These are phyloP conservation scores for Globisporangium orthogonon DNA, from an alignment of 352 stramenopile species.

Conservation along the genomic window DNA sequence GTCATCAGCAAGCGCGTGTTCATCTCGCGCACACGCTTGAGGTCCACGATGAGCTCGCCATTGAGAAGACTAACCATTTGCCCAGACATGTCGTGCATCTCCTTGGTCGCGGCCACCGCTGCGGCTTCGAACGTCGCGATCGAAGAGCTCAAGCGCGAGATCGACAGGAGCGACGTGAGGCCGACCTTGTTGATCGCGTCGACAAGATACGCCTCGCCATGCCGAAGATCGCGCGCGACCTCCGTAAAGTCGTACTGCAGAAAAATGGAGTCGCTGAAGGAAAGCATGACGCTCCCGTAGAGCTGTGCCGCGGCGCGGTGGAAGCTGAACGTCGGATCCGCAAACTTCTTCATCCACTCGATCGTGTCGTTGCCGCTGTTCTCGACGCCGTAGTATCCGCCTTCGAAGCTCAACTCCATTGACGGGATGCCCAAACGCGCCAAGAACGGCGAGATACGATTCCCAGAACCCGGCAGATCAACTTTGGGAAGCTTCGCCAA, in stretches of 20 bases:
- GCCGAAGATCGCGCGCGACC: constrained; percentile 59
- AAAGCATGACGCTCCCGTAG: constrained; percentile 72
- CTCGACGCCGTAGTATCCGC: constrained; percentile 58
- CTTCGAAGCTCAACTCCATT: constrained; percentile 67
- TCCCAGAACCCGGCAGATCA: constrained; percentile 34
- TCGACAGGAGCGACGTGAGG: constrained; percentile 23
- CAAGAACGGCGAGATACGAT: constrained; percentile 67
- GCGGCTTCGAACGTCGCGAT: constrained; percentile 59
- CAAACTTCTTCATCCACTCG: constrained; percentile 76
- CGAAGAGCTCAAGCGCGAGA: constrained; percentile 47
- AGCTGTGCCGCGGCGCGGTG: constrained; percentile 70
- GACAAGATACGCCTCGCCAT: constrained; percentile 49
- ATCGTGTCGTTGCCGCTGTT: constrained; percentile 50
- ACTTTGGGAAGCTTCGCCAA: constrained; percentile 48
- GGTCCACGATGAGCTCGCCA: constrained; percentile 56
- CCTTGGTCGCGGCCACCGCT: constrained; percentile 36
- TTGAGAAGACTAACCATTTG: constrained; percentile 54
- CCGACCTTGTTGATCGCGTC: constrained; percentile 31
- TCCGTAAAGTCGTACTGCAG: constrained; percentile 84
- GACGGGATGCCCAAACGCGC: constrained; percentile 65
- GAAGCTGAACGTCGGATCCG: constrained; percentile 64
- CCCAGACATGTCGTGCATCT: constrained; percentile 56
- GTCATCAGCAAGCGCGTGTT: constrained; percentile 82
- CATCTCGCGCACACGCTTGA: constrained; percentile 76
- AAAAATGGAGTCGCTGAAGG: constrained; percentile 77